Base-by-base conservation (phyloP, 805 yeast species). In the Candida chauliodis region DNA sequence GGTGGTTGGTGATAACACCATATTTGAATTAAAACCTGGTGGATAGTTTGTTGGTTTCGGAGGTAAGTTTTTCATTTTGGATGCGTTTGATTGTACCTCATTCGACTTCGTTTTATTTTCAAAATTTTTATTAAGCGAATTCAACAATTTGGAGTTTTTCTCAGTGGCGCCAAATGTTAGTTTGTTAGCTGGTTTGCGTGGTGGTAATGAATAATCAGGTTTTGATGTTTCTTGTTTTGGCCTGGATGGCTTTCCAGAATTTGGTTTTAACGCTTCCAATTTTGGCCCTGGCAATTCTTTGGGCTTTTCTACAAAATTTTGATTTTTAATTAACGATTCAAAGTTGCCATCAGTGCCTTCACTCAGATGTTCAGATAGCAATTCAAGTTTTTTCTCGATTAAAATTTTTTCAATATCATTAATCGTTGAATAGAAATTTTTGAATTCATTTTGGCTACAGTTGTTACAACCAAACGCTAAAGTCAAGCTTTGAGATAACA, bases 391-490 rank as follows among this genome's bases (percentile, higher is more conserved):
- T 42, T 45, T 46, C 11, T 49, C 46, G 3, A 50, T 42, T 21
- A 58, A 42, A 11, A 20, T 40, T 8, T 30, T 41, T 44, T 58
- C 54, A 27, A 63, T 55, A 10, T 48, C 43, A 26, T 51, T 45
- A 13, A 58, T 48, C 18, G 38, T 36, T 1, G 30, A 28, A 50
- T 63, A 53, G 34, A 63, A 62, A 5, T 38, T 38, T 30, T 53
- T 46, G 41, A 68, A 67, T 40, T 67, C 72, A 3, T 26, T 16
- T 34, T 53, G 55, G 20, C 55, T 55, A 42, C 71, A 66, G 27
- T 65, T 69, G 34, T 51, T 55, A 40, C 72, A 66, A 2, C 67
- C 64, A 48, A 66, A 66, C 1, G 59, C 54, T 30, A 68, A 50
- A 18, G 51, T 50, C 39, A 56, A 47, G 36, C 68, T 56, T 36